Evolutionary conservation across 2,329 filamentous ascomycete genomes (phyloP).

Genomic region (Calonectria leucothoes): DNA sequence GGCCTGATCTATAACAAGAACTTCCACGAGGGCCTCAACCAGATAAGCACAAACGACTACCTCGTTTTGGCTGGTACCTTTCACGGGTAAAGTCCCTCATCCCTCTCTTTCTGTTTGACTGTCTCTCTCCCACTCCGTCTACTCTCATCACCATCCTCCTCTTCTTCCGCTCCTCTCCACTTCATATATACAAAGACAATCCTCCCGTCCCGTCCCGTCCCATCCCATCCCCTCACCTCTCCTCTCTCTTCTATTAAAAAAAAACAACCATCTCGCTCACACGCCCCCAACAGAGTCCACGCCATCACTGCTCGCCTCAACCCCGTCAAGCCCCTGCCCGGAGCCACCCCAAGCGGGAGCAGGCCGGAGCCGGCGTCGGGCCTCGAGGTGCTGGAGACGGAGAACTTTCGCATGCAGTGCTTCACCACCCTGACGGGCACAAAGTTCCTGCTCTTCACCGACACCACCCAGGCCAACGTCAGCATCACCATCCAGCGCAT

Average conservation of each 20-base stretch:
- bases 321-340: slow-evolving; percentile 59
- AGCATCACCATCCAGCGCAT: slow-evolving; percentile 86
- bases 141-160: slow-evolving; percentile 18
- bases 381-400: slow-evolving; percentile 91
- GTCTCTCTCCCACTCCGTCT: no score
- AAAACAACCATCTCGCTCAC: background rate
- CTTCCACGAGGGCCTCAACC: slow-evolving; percentile 88
- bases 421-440: slow-evolving; percentile 94
- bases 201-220: no score
- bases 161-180: background rate
- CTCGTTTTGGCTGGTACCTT: slow-evolving; percentile 97
- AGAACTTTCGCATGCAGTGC: slow-evolving; percentile 95
- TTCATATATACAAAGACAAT: background rate
- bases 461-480: slow-evolving; percentile 86
- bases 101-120: background rate
- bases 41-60: slow-evolving; percentile 94
- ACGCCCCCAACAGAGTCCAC: slow-evolving; percentile 65
- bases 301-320: slow-evolving; percentile 75
- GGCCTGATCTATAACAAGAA: slow-evolving; percentile 96
- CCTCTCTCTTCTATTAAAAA: background rate
- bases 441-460: slow-evolving; percentile 96
- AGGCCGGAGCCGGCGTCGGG: slow-evolving; percentile 78
- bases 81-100: slow-evolving; percentile 74
- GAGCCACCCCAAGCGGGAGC: slow-evolving; percentile 53
- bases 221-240: no score